Conservation (phyloP, 495 filamentous ascomycete species). For the Coniosporium apollinis region DNA sequence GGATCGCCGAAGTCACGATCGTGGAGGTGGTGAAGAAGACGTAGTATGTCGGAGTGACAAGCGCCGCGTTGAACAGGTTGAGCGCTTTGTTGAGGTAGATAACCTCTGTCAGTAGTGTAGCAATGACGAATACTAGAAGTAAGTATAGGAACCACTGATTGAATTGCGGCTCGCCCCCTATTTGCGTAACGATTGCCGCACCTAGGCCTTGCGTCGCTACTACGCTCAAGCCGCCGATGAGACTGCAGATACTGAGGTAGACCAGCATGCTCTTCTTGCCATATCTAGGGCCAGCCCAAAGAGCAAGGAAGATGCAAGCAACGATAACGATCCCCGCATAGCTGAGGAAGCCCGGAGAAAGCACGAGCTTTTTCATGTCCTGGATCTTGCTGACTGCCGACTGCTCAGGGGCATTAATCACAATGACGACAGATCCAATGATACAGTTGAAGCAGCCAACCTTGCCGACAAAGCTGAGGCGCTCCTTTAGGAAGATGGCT, state of each 20-base stretch:
- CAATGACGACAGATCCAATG: slow-evolving; percentile 81
- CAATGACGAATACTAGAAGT: slow-evolving; percentile 74
- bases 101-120: slow-evolving; percentile 80
- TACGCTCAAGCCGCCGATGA: slow-evolving; percentile 86
- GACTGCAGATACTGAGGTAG: slow-evolving; percentile 88
- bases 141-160: slow-evolving; percentile 97
- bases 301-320: slow-evolving; percentile 48
- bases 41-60: slow-evolving; percentile 97
- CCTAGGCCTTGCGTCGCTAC: slow-evolving; percentile 90
- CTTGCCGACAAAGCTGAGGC: slow-evolving; percentile 88
- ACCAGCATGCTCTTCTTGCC: slow-evolving; percentile 96
- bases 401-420: slow-evolving; percentile 77
- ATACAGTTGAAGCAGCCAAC: slow-evolving; percentile 94
- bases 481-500: slow-evolving; percentile 91
- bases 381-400: slow-evolving; percentile 78
- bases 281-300: slow-evolving; percentile 79
- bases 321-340: slow-evolving; percentile 77
- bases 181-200: slow-evolving; percentile 77
- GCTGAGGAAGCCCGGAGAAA: slow-evolving; percentile 68
- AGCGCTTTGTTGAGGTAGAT: slow-evolving; percentile 96
- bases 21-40: slow-evolving; percentile 94
- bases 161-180: slow-evolving; percentile 66
- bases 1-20: slow-evolving; percentile 78
- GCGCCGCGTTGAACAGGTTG: slow-evolving; percentile 90
- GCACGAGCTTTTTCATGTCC: slow-evolving; percentile 79